Conservation (phyloP, 2,329 filamentous ascomycete genomes). For the Conoideocrella luteorostrata region DNA sequence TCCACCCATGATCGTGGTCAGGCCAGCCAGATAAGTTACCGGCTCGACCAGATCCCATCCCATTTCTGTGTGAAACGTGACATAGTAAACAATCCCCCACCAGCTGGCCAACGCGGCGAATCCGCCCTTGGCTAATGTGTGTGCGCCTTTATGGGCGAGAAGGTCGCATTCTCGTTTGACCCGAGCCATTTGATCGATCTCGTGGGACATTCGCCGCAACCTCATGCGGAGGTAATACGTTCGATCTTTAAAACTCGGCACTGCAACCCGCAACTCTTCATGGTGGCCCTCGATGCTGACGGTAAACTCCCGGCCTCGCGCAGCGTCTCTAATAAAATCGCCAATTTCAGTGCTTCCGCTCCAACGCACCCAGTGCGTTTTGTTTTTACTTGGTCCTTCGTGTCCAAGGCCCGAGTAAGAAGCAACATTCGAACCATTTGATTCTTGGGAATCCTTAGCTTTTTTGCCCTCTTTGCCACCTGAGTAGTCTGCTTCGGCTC, state of each 20-base stretch:
- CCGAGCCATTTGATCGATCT: slow-evolving; percentile 62
- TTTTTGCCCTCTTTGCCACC: slow-evolving; percentile 21
- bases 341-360: slow-evolving; percentile 83
- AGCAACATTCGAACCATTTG: slow-evolving; percentile 45
- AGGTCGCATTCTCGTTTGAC: slow-evolving; percentile 78
- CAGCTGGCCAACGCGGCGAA: slow-evolving; percentile 67
- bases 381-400: slow-evolving; percentile 41
- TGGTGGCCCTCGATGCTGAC: slow-evolving; percentile 68
- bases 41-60: slow-evolving; percentile 92
- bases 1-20: slow-evolving; percentile 79
- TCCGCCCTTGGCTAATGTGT: slow-evolving; percentile 72
- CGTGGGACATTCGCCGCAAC: slow-evolving; percentile 62
- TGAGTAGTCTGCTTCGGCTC: slow-evolving; percentile 66
- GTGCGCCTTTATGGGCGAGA: slow-evolving; percentile 69
- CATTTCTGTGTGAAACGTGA: slow-evolving; percentile 64
- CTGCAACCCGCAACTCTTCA: slow-evolving; percentile 65
- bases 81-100: slow-evolving; percentile 77
- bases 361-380: slow-evolving; percentile 71
- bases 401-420: slow-evolving; percentile 66
- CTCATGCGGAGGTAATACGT: slow-evolving; percentile 80
- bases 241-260: slow-evolving; percentile 84
- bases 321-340: slow-evolving; percentile 88
- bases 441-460: slow-evolving; percentile 17
- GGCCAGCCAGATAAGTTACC: slow-evolving; percentile 81
- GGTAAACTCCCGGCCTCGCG: slow-evolving; percentile 75